phyloP scores from a whole-genome alignment of 2,329 filamentous ascomycete genomes.

The Aureobasidium sp. region DNA sequence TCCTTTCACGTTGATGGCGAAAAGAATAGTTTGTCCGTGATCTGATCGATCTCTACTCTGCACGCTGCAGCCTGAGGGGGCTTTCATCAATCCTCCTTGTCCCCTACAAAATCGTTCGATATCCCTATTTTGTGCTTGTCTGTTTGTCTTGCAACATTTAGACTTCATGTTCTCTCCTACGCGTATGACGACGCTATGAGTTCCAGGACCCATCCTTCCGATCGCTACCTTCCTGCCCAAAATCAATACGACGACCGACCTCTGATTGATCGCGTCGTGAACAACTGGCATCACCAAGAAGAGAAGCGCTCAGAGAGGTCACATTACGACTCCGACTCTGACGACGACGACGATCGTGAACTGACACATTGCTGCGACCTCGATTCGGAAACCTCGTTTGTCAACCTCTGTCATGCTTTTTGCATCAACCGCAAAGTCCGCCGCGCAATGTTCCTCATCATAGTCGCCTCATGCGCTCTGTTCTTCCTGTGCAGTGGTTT shows the following conservation, averaged over 20 bases:
- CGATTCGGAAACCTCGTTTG: constrained; percentile 29
- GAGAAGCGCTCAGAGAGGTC: constrained; percentile 18
- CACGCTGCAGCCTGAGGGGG: background rate
- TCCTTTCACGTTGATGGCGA: background rate
- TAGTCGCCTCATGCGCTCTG: constrained; percentile 26
- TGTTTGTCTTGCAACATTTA: background rate
- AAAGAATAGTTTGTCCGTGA: background rate
- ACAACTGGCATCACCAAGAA: constrained; percentile 22
- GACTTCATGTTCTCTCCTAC: background rate
- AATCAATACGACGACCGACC: constrained; percentile 16
- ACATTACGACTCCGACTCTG: constrained; percentile 5
- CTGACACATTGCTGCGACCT: constrained; percentile 27
- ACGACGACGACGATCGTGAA: constrained; percentile 15
- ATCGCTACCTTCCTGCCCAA: background rate
- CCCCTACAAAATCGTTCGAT: background rate
- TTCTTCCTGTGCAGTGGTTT: constrained; percentile 32
- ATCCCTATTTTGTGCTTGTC: background rate
- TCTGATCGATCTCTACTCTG: background rate
- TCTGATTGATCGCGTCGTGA: constrained; percentile 25
- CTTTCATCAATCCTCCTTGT: constrained; percentile 4
- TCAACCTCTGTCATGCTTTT: constrained; percentile 19
- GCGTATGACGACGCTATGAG: constrained; percentile 4
- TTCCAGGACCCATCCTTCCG: background rate
- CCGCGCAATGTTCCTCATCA: constrained; percentile 27
- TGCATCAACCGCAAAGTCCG: constrained; percentile 22